Percentiles rank a stretch among this genome's conserved stretches.
Evolutionary conservation across 2,329 filamentous ascomycete species (phyloP).

Genomic region (Emmonsiellopsis sp.): DNA sequence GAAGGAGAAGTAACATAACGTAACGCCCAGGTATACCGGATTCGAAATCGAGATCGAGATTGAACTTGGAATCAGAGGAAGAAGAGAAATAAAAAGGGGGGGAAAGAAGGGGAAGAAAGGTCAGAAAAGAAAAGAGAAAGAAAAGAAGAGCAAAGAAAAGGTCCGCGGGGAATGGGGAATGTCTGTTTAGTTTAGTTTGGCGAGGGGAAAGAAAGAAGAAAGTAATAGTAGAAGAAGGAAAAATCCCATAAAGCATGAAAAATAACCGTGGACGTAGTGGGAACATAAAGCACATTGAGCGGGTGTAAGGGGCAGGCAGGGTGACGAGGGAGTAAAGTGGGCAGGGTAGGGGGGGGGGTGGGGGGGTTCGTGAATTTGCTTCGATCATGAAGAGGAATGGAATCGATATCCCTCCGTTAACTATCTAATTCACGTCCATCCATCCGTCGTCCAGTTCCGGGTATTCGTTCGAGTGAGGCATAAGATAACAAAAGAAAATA

Average conservation of each 20-base stretch:
- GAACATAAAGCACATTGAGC: not conserved
- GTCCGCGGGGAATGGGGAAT: not conserved
- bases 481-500: not conserved
- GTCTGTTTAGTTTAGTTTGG: not conserved
- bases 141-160: not conserved
- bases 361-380: no score
- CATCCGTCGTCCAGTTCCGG: not conserved
- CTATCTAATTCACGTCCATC: no score
- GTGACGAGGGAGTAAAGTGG: no score
- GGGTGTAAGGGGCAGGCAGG: no score
- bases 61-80: not conserved
- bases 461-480: not conserved
- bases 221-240: not conserved
- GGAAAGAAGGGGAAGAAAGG: slow-evolving; percentile 8
- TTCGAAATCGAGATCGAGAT: not conserved
- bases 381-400: no score
- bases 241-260: not conserved
- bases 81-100: slow-evolving; percentile 1
- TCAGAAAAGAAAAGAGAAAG: slow-evolving; percentile 1
- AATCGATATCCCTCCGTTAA: no score
- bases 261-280: not conserved
- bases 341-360: no score
- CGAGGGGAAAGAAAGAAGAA: slow-evolving; percentile 8
- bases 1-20: slow-evolving; percentile 6
- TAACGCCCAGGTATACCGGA: not conserved